Evolutionary conservation across 164 flowering plant species (phyloP).

Genomic region (Nelumbo lutea): DNA sequence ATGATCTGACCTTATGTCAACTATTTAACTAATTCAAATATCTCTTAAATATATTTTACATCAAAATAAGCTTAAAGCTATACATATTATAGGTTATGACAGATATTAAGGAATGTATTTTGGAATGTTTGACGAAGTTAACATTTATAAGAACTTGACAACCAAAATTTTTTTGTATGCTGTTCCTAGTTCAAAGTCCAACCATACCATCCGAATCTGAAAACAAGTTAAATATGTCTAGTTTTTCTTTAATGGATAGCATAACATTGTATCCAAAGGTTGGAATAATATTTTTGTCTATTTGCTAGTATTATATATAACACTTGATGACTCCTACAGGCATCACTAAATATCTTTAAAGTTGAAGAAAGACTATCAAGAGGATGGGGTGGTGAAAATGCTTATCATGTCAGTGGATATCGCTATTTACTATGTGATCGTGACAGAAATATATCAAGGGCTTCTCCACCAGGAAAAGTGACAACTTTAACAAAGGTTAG

Average conservation of each 20-base stretch:
- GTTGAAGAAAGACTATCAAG: constrained; percentile 91
- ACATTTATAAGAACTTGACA: no score
- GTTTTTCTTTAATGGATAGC: neutral
- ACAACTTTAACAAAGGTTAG: constrained; percentile 85
- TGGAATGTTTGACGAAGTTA: no score
- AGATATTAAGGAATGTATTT: no score
- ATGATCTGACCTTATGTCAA: no score
- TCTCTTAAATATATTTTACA: no score
- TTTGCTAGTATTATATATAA: neutral
- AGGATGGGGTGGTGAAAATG: constrained; percentile 99
- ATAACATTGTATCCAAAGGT: neutral
- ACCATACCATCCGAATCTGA: no score
- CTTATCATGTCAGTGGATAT: constrained; percentile 94
- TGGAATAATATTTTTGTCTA: neutral
- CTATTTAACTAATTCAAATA: no score
- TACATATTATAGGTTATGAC: no score
- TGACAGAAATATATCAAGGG: constrained; percentile 74
- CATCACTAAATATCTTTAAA: constrained; percentile 60
- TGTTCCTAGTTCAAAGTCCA: no score
- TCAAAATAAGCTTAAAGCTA: no score
- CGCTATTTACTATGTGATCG: constrained; percentile 80
- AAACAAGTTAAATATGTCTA: neutral
- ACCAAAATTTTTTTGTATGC: no score
- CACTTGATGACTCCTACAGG: constrained; percentile 37
- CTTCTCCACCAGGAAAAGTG: constrained; percentile 91